phyloP scores from a whole-genome alignment of 352 stramenopile genomes.

The Globisporangium parvum region DNA sequence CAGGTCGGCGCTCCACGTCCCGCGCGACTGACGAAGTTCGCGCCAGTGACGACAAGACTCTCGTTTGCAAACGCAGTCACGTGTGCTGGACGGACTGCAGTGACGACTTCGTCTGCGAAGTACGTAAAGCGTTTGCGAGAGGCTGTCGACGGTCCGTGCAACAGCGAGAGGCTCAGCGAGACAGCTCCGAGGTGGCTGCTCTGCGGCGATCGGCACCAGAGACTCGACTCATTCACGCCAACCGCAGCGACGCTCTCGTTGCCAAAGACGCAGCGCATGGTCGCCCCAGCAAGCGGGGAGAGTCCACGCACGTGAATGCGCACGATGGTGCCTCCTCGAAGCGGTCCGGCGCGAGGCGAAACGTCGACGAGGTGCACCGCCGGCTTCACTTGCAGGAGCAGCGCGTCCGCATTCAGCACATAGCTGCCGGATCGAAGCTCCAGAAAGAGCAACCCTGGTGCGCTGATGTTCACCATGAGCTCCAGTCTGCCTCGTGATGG shows the following conservation, averaged over 20 bases:
- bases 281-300: constrained; percentile 3
- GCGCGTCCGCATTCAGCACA: background rate
- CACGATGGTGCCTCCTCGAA: constrained; percentile 25
- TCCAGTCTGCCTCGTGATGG: background rate
- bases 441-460: constrained; percentile 1
- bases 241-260: constrained; percentile 6
- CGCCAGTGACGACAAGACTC: constrained; percentile 17
- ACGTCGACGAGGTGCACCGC: background rate
- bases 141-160: background rate
- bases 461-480: constrained; percentile 1
- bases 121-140: constrained; percentile 12
- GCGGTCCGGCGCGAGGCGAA: constrained; percentile 10
- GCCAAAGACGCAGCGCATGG: constrained; percentile 24
- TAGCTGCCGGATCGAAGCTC: constrained; percentile 3
- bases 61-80: constrained; percentile 2
- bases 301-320: constrained; percentile 12
- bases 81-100: constrained; percentile 14
- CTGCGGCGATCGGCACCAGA: constrained; percentile 21
- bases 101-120: constrained; percentile 23
- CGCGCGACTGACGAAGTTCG: constrained; percentile 20
- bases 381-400: constrained; percentile 1
- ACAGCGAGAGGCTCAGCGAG: constrained; percentile 16
- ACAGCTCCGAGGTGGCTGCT: constrained; percentile 11
- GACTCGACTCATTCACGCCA: constrained; percentile 4
- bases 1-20: constrained; percentile 16